Percentiles rank a stretch among this genome's conserved stretches.
Evolutionary conservation across 352 stramenopile genomes (phyloP).

Genomic region (Globisporangium lucens): DNA sequence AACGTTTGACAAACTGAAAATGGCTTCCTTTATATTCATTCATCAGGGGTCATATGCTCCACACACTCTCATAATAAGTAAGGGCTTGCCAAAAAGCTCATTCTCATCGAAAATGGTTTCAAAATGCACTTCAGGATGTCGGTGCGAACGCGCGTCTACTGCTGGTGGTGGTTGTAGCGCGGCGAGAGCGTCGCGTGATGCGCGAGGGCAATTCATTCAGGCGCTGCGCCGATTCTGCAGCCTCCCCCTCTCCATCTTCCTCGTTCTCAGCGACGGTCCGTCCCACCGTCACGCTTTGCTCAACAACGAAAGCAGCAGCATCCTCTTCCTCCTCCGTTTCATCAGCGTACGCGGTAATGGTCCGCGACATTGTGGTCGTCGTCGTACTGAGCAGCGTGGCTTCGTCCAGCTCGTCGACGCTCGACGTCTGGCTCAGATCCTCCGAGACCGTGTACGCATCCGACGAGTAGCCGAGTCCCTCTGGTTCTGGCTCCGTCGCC

Average conservation of each 20-base stretch:
- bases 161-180: neutral
- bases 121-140: neutral
- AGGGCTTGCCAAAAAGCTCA: neutral
- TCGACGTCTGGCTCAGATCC: constrained; percentile 1
- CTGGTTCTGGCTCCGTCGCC: constrained; percentile 13
- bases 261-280: neutral
- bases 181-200: neutral
- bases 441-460: constrained; percentile 3
- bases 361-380: neutral
- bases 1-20: neutral
- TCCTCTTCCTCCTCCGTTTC: neutral
- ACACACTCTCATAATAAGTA: neutral
- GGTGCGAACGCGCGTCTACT: neutral
- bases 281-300: neutral
- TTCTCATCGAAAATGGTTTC: neutral
- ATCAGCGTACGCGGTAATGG: neutral
- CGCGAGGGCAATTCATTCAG: neutral
- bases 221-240: neutral
- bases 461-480: constrained; percentile 9
- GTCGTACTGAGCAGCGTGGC: neutral
- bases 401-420: neutral
- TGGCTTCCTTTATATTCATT: neutral
- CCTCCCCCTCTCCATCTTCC: neutral
- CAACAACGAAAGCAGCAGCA: neutral
- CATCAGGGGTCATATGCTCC: neutral